Evolutionary conservation across 108 stramenopile species (phyloP).

Genomic region (Aurantiochytrium sp.): DNA sequence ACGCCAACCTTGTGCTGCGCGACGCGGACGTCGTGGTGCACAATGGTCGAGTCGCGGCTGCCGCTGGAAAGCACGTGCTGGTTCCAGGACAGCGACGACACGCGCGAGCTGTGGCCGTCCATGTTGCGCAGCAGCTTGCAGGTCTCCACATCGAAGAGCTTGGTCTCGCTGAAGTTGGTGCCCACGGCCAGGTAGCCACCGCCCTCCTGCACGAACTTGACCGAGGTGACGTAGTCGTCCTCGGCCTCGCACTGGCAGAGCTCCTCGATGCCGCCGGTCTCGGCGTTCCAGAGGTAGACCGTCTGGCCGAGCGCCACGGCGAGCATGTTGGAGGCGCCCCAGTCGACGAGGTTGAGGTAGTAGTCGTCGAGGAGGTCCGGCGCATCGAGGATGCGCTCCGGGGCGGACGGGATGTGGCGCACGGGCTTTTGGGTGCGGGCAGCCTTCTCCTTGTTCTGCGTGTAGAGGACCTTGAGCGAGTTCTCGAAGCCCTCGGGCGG

Average conservation of each 20-base stretch:
- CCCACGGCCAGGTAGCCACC: slow-evolving; percentile 81
- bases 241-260: slow-evolving; percentile 73
- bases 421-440: slow-evolving; percentile 61
- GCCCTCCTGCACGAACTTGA: slow-evolving; percentile 77
- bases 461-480: slow-evolving; percentile 79
- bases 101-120: slow-evolving; percentile 82
- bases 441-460: slow-evolving; percentile 70
- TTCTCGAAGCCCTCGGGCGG: slow-evolving; percentile 92
- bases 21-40: slow-evolving; percentile 93
- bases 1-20: slow-evolving; percentile 75
- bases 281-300: slow-evolving; percentile 97
- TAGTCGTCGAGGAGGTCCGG: slow-evolving; percentile 97
- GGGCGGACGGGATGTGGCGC: slow-evolving; percentile 89
- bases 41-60: slow-evolving; percentile 78
- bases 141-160: slow-evolving; percentile 77
- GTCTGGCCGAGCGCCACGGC: slow-evolving; percentile 94
- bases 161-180: slow-evolving; percentile 72
- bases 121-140: slow-evolving; percentile 70
- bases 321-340: slow-evolving; percentile 84
- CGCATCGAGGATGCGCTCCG: slow-evolving; percentile 91
- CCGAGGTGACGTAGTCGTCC: slow-evolving; percentile 91
- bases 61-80: slow-evolving; percentile 81
- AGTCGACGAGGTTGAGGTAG: slow-evolving; percentile 93
- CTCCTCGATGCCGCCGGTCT: slow-evolving; percentile 85
- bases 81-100: slow-evolving; percentile 91